Percentiles rank a stretch among this genome's conserved stretches.
phyloP scores from a whole-genome alignment of 2,329 filamentous ascomycete species.

The Chalaropsis ovoidea region DNA sequence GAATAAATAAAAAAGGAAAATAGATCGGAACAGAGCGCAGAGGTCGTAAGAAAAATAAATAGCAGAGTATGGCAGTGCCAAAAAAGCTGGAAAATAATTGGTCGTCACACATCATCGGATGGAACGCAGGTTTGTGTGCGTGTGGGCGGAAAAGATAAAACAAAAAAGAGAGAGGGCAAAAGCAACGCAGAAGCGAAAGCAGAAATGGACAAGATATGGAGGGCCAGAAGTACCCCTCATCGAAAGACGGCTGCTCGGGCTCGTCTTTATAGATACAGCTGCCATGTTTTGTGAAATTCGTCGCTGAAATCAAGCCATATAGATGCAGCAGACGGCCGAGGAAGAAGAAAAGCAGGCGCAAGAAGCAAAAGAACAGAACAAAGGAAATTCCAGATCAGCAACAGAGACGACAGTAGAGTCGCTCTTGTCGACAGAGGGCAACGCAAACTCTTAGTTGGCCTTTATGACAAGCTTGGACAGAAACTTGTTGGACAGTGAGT shows the following conservation, averaged over 20 bases:
- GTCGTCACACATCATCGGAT: conserved; percentile 35
- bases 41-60: conserved; percentile 11
- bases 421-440: neutral
- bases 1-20: conserved; percentile 29
- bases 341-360: neutral
- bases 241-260: neutral
- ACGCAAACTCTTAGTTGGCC: conserved; percentile 56
- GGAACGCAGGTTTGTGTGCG: conserved; percentile 26
- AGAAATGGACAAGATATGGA: conserved; percentile 12
- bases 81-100: conserved; percentile 16
- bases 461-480: conserved; percentile 92
- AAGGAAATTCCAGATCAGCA: conserved; percentile 27
- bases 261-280: neutral
- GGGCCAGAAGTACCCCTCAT: neutral
- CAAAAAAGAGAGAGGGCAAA: conserved; percentile 23
- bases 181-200: conserved; percentile 18
- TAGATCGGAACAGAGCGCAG: conserved; percentile 18
- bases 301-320: neutral
- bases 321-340: neutral
- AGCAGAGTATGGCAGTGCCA: neutral
- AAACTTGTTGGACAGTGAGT: conserved; percentile 95
- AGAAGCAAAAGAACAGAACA: conserved; percentile 28
- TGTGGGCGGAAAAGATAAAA: conserved; percentile 25
- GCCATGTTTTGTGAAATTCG: neutral
- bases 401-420: no score